phyloP scores from a whole-genome alignment of 495 filamentous ascomycete species.

The Penicillium antarcticum region DNA sequence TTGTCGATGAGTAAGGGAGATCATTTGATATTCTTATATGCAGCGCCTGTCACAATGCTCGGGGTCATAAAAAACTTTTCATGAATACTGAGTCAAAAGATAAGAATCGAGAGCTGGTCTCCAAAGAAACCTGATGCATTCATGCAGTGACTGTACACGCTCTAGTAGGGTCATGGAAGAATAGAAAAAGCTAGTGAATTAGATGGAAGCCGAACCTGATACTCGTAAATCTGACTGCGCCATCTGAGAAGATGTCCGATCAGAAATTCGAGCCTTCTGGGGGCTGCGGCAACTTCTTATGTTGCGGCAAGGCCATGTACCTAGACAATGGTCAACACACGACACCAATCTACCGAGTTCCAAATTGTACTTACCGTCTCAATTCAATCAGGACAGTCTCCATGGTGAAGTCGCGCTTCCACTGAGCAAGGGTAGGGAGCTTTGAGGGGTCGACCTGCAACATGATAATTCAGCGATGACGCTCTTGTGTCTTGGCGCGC shows the following conservation, averaged over 20 bases:
- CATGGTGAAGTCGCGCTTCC: constrained; percentile 89
- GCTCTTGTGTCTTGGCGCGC: neutral
- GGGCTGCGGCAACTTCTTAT: constrained; percentile 95
- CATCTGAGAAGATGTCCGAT: constrained; percentile 13
- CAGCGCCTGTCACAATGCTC: constrained; percentile 6
- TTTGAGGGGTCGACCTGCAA: constrained; percentile 76
- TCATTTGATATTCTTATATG: neutral
- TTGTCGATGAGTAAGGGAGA: neutral
- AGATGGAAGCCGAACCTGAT: constrained; percentile 28
- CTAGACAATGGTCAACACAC: constrained; percentile 40
- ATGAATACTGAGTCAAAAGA: neutral
- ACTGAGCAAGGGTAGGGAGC: constrained; percentile 77
- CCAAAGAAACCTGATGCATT: constrained; percentile 29
- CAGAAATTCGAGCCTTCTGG: constrained; percentile 79
- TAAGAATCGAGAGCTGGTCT: constrained; percentile 21
- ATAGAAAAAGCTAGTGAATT: constrained; percentile 24
- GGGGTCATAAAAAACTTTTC: neutral
- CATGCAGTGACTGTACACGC: constrained; percentile 45
- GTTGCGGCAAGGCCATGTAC: constrained; percentile 88
- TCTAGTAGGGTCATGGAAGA: constrained; percentile 27
- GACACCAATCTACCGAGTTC: neutral
- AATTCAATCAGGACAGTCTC: constrained; percentile 91
- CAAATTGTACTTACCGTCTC: constrained; percentile 53
- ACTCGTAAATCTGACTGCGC: constrained; percentile 27
- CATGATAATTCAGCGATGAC: neutral